These are phyloP conservation scores for Fistulifera pelliculosa DNA, from an alignment of 108 stramenopile genomes.

Conservation along the genomic window DNA sequence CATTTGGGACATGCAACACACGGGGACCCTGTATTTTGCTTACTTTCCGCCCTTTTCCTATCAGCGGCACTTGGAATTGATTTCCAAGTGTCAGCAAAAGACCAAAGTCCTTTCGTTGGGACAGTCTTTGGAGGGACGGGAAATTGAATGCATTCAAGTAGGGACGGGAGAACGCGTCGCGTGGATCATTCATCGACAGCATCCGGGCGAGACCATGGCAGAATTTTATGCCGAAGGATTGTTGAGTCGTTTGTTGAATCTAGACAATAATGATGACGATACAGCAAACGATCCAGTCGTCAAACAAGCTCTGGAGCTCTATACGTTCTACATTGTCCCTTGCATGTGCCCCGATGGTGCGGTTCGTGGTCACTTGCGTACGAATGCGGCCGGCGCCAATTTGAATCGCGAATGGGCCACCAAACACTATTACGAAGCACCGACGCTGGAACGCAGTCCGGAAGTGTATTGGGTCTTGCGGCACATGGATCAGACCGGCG, in stretches of 20 bases:
- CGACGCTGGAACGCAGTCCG: constrained; percentile 65
- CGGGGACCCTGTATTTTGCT: constrained; percentile 34
- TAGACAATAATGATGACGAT: constrained; percentile 14
- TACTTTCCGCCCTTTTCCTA: constrained; percentile 58
- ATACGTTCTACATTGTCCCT: constrained; percentile 80
- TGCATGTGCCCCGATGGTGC: constrained; percentile 84
- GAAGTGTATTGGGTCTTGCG: constrained; percentile 72
- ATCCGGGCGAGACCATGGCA: constrained; percentile 80
- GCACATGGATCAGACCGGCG: constrained; percentile 75
- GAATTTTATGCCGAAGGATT: constrained; percentile 29
- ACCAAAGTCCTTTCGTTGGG: constrained; percentile 33
- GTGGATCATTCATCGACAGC: constrained; percentile 81
- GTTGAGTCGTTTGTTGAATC: constrained; percentile 47
- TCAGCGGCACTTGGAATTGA: constrained; percentile 42
- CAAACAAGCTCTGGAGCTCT: constrained; percentile 29
- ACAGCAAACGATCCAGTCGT: constrained; percentile 34
- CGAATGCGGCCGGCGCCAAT: constrained; percentile 75
- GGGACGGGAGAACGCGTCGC: constrained; percentile 48
- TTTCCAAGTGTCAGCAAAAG: constrained; percentile 24
- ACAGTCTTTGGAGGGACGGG: constrained; percentile 56
- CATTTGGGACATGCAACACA: constrained; percentile 31
- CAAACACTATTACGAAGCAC: constrained; percentile 62
- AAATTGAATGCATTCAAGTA: constrained; percentile 58
- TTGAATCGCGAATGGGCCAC: constrained; percentile 84
- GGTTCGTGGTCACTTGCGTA: constrained; percentile 63